These are phyloP conservation scores for Flueggea neowawraea DNA, from an alignment of 441 rosid genomes.

Conservation along the genomic window DNA sequence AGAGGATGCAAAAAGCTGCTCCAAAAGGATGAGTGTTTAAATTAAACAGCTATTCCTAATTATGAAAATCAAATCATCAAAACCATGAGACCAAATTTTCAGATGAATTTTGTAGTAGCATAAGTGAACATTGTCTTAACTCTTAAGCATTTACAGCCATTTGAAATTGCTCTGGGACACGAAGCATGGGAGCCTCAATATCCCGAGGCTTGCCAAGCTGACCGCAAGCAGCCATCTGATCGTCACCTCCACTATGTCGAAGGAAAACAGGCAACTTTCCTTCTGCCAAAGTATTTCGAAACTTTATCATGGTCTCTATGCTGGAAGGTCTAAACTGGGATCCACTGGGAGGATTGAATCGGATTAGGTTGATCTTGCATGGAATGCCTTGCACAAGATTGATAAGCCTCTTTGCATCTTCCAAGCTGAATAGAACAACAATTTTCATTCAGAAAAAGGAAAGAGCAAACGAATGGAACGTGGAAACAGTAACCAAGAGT, in stretches of 20 bases:
- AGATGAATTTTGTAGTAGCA: no score
- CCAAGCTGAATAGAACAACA: slow-evolving; percentile 45
- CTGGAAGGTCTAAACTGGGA: slow-evolving; percentile 73
- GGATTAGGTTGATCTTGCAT: slow-evolving; percentile 92
- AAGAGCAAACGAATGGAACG: no score
- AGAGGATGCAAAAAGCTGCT: no score
- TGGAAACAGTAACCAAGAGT: no score
- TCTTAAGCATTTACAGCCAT: slow-evolving; percentile 35
- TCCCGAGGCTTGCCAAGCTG: slow-evolving; percentile 83
- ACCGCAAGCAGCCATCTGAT: slow-evolving; percentile 98
- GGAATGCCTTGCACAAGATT: slow-evolving; percentile 86
- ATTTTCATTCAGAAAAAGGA: not conserved
- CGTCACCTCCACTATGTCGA: slow-evolving; percentile 80
- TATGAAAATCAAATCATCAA: no score
- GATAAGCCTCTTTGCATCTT: slow-evolving; percentile 83
- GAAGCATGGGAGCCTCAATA: slow-evolving; percentile 63
- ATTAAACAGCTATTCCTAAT: no score
- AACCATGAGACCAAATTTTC: no score
- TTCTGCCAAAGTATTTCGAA: slow-evolving; percentile 64
- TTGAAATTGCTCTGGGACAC: slow-evolving; percentile 71
- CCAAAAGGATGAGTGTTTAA: no score
- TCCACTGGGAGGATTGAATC: slow-evolving; percentile 80
- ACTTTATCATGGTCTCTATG: slow-evolving; percentile 69
- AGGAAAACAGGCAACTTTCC: slow-evolving; percentile 61
- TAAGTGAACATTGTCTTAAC: no score